Evolutionary conservation across 441 rosid genomes (phyloP), one percentile per base, ranked within the genome.

Genomic region (Aquilaria agallochum): DNA sequence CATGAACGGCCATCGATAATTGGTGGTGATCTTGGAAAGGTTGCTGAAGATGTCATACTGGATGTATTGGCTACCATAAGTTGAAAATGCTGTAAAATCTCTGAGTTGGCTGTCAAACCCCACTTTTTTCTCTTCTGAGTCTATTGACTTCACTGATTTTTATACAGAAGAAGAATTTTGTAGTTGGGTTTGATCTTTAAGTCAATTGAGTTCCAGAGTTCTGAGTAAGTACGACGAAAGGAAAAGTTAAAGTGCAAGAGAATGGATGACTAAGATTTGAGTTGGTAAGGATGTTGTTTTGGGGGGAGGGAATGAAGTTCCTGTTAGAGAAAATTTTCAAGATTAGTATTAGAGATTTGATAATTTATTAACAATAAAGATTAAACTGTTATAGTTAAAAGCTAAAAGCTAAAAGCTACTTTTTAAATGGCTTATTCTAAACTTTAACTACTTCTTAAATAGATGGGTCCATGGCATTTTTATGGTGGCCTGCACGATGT

Each of bases 1-100:
- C 68, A 64, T 74, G 77, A 95, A 91, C 68, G 99, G 97, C 67
- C 92, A 83, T 50, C 82, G 89, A 73, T 95, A 95, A 77, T 91
- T 95, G 62, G 91, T 55, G 9, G 99, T 86, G 67, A 89, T 77
- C 64, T 95, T 95, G 46, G 91, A 91, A 15, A 67, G 48, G 72
- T 88, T 91, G 11, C 96, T 96, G 71, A 87, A 91, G 67, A 91
- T 88, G 74, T 82, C 74, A 70, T 91, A 83, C 66, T 83, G 84
- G 53, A 82, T 68, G 55, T 71, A 95, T 56, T 56, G 89, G 12
- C 97, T 96, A 4, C 96, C 95, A 67, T 83, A 85, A 2, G 88
- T 80, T 6, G 74, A 71, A 20, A 78, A 70, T 66, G 86, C 90
- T 77, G 94, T 94, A 60, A 94, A 89, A 50, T 89, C 96, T 1